Base-by-base conservation (phyloP, 176 grass and related monocot species). In the Triticum timopheevii region DNA sequence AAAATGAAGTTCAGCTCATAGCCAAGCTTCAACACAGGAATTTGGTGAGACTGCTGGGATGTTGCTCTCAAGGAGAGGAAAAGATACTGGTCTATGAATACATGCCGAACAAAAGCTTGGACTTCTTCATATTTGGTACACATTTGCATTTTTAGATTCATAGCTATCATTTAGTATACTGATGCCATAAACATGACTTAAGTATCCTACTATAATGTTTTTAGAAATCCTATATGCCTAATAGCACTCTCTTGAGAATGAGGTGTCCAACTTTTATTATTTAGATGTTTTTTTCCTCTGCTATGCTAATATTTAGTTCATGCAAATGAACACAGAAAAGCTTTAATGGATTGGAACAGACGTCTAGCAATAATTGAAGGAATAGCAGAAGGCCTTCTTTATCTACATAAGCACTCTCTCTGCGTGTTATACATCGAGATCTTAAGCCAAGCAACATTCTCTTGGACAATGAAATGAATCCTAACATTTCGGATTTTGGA, bases 381-480 rank as follows among this genome's bases (percentile, higher is more conserved):
- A 76, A 82, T 88, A 59, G 86, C 86, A 27, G 64, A 88, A 71
- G 80, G 86, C 7, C 73, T 83, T 47, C 73, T 82, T 61, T 88
- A 88, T 34, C 71, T 88, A 44, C 86, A 88, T 69, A 88, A 88
- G 50, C 86, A 88, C 63, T 88, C 86, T 28, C 62, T 1, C 20
- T 88, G 27, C 73, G 62, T 78, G 35, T 88, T 35, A 88, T 88
- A 83, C 86, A 88, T 68, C 61, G 86, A 69, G 86, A 88, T 88
- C 80, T 88, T 83, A 88, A 88, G 28, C 86, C 87, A 52, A 84
- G 87, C 20, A 88, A 88, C 38, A 79, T 88, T 54, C 87, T 79
- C 63, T 49, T 79, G 79, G 90, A 88, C 25, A 52, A 19, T 2
- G 61, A 77, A 66, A 90, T 82, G 79, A 86, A 77, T 69, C 84